phyloP scores from a whole-genome alignment of 306 rosid genomes.

The Gynostemma pentaphyllum region DNA sequence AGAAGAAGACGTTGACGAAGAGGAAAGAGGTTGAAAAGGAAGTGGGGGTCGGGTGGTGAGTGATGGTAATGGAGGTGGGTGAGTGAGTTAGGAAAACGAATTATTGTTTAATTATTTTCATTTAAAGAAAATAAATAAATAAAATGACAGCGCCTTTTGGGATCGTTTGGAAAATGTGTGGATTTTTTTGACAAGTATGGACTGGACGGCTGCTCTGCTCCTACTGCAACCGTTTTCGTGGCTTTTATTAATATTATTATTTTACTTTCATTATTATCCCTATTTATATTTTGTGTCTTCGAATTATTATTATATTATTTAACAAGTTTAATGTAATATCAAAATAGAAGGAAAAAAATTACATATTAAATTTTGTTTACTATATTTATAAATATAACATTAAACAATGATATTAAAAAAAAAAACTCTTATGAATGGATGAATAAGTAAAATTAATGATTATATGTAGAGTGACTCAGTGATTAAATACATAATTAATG shows the following conservation, averaged over 20 bases:
- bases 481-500: no score
- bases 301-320: no score
- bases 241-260: background rate
- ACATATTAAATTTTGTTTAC: no score
- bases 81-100: conserved; percentile 11
- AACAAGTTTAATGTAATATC: no score
- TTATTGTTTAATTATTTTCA: background rate
- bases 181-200: background rate
- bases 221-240: background rate
- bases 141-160: background rate
- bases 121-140: background rate
- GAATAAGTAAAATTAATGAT: no score
- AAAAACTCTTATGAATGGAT: no score
- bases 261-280: background rate
- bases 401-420: no score
- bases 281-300: background rate
- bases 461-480: no score
- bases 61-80: conserved; percentile 15
- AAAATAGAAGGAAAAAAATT: no score
- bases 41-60: conserved; percentile 14
- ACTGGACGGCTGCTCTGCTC: background rate
- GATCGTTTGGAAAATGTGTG: background rate
- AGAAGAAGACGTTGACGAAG: conserved; percentile 7
- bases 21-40: conserved; percentile 21
- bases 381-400: no score